A percentile compares a stretch with the other conserved stretches of the same genome.
phyloP scores from a whole-genome alignment of 2,329 filamentous ascomycete species.

The Aureobasidium sp. region DNA sequence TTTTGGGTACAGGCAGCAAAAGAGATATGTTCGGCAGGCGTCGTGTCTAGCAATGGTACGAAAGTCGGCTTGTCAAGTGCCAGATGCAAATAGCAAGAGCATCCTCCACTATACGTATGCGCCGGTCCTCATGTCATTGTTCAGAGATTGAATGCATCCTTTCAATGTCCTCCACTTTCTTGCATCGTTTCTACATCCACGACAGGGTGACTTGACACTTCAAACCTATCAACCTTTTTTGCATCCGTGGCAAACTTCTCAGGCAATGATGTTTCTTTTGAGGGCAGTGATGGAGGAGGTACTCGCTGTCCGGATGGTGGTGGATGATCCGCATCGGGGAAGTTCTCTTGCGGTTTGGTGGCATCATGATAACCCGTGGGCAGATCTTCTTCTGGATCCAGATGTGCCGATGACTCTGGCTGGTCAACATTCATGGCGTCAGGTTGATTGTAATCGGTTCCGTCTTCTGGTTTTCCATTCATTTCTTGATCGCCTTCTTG shows the following conservation, averaged over 20 bases:
- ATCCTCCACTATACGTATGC: no score
- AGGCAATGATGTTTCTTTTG: conserved; percentile 20
- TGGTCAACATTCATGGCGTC: not conserved
- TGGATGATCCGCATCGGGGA: not conserved
- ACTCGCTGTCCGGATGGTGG: conserved; percentile 14
- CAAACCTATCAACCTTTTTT: conserved; percentile 38
- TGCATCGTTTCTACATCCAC: conserved; percentile 30
- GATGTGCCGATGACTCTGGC: not conserved
- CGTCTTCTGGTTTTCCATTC: not conserved
- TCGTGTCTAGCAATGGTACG: no score
- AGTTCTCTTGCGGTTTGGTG: not conserved
- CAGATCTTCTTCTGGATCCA: conserved; percentile 22
- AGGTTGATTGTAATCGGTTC: not conserved
- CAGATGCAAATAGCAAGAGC: no score
- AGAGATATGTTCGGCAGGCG: no score
- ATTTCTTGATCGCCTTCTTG: conserved; percentile 17
- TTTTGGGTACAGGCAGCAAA: no score
- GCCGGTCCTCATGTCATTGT: no score
- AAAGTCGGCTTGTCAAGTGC: no score
- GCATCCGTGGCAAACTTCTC: conserved; percentile 22
- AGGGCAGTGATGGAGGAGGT: conserved; percentile 18
- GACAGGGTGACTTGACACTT: conserved; percentile 35
- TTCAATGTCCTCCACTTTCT: not conserved
- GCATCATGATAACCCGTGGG: conserved; percentile 11
- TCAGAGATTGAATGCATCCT: no score